Evolutionary conservation across 495 filamentous ascomycete species (phyloP), one percentile per base, ranked within the genome.

Genomic region (Evansstolkia leycettana): DNA sequence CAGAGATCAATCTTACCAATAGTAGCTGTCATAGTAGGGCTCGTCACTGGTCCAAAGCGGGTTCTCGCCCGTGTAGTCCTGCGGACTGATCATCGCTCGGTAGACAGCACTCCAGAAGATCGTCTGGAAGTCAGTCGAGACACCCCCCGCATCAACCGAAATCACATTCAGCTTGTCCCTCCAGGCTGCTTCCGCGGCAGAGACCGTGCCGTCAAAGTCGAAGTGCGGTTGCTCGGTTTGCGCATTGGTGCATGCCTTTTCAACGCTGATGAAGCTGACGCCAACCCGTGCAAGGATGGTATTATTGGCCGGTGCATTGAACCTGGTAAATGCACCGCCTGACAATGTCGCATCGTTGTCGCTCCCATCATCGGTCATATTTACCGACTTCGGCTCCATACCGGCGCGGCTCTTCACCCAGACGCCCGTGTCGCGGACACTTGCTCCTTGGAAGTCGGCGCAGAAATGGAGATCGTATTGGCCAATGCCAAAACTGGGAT

Each of bases 31-130:
- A 45, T 67, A 68, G 29, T 67, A 85, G 7, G 82, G 82, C 59
- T 85, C 80, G 2, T 40, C 45, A 15, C 78, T 82, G 3, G 45
- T 48, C 80, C 82, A 85, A 1, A 73, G 56, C 0, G 80, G 78
- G 37, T 84, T 84, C 46, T 84, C 82, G 1, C 78, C 79, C 0
- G 80, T 84, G 31, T 76, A 74, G 48, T 87, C 79, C 23, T 80
- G 79, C 0, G 82, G 82, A 19, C 82, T 69, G 15, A 84, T 50
- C 74, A 84, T 82, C 16, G 64, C 65, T 8, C 64, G 45, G 34
- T 67, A 67, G 10, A 67, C 60, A 1, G 62, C 62, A 42, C 60
- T 64, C 65, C 76, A 59, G 72, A 83, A 44, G 72, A 52, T 43
- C 58, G 72, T 40, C 61, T 70, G 51, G 68, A 84, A 34, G 67